These are phyloP conservation scores for Macrocybe gigantea DNA, from an alignment of 768 basidiomycete species.

Conservation along the genomic window DNA sequence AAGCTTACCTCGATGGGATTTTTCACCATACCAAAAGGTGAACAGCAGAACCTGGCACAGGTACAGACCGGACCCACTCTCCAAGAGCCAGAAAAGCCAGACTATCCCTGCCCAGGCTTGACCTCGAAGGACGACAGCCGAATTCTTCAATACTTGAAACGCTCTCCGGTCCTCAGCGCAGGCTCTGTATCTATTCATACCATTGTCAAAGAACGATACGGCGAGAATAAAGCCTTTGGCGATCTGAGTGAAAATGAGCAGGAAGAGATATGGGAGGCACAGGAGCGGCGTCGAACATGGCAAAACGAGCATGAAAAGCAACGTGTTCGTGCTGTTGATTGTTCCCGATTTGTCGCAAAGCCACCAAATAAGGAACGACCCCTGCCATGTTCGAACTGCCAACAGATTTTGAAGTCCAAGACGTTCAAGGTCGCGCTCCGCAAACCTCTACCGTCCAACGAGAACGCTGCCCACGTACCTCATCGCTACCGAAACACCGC, in stretches of 20 bases:
- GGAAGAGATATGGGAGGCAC: constrained; percentile 3
- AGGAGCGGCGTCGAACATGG: constrained; percentile 14
- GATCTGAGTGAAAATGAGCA: constrained; percentile 1
- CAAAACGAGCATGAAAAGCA: constrained; percentile 14
- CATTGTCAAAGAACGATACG: background rate
- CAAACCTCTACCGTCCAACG: background rate
- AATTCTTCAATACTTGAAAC: background rate
- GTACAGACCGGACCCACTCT: background rate
- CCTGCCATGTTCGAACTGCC: background rate
- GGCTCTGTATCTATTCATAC: background rate
- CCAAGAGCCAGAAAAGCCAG: background rate
- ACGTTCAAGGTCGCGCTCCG: background rate
- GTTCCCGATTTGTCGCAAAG: constrained; percentile 6
- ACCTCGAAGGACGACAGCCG: background rate
- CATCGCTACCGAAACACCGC: background rate
- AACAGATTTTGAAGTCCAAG: background rate
- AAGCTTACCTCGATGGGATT: background rate
- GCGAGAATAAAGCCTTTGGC: background rate
- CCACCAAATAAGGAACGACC: background rate
- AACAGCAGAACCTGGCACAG: background rate
- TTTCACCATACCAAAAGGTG: background rate
- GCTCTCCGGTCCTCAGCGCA: background rate
- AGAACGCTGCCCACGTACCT: background rate
- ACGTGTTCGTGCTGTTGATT: constrained; percentile 8
- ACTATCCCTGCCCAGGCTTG: background rate